These are phyloP conservation scores for Raphanus sativus DNA, from an alignment of 345 rosid genomes.

Conservation along the genomic window DNA sequence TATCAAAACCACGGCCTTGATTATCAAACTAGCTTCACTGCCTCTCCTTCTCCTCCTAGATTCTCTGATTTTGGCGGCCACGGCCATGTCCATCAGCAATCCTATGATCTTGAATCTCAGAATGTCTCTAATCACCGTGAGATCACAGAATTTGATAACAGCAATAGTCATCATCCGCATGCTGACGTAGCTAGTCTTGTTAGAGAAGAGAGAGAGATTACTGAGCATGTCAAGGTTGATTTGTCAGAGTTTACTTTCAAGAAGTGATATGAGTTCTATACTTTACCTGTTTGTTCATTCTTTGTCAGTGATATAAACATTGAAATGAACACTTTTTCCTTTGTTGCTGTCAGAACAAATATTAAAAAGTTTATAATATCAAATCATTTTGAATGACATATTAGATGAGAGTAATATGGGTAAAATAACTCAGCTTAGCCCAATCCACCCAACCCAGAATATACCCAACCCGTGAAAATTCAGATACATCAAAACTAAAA, in stretches of 20 bases:
- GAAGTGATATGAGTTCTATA: conserved; percentile 21
- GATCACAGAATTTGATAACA: conserved; percentile 31
- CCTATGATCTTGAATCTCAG: conserved; percentile 43
- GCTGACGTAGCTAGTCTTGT: conserved; percentile 23
- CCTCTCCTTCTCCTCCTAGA: conserved; percentile 48
- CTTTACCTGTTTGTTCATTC: conserved; percentile 8
- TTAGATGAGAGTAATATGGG: too few relatives aligned
- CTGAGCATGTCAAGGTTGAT: conserved; percentile 36
- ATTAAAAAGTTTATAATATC: not conserved
- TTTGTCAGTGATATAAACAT: conserved; percentile 21
- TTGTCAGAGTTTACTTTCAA: conserved; percentile 43
- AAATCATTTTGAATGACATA: not conserved
- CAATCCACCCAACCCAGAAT: too few relatives aligned
- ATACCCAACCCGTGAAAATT: too few relatives aligned
- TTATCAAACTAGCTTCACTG: conserved; percentile 42
- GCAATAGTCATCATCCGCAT: conserved; percentile 22
- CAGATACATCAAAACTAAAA: too few relatives aligned
- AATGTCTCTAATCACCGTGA: conserved; percentile 25
- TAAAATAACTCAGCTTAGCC: too few relatives aligned
- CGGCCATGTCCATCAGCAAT: conserved; percentile 40
- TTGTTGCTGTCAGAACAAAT: not conserved
- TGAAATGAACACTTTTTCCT: not conserved
- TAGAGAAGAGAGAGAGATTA: conserved; percentile 26
- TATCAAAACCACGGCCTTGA: conserved; percentile 27
- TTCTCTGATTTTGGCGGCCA: conserved; percentile 39